phyloP scores from a whole-genome alignment of 371 early-diverging fungal species.

The Gilbertella persicaria region DNA sequence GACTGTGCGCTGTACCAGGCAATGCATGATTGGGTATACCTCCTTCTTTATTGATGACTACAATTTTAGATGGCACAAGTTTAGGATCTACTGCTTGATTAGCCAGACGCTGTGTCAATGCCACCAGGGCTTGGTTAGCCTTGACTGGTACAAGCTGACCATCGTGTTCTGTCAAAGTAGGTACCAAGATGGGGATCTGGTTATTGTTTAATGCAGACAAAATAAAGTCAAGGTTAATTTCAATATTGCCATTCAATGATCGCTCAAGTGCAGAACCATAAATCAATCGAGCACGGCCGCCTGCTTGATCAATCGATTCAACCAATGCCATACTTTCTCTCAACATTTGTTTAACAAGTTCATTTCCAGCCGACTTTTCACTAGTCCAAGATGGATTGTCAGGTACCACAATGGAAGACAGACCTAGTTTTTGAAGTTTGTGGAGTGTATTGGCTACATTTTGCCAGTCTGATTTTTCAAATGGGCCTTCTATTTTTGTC shows the following conservation, averaged over 20 bases:
- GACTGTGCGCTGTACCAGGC: conserved; percentile 50
- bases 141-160: conserved; percentile 31
- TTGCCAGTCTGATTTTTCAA: conserved; percentile 52
- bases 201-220: conserved; percentile 39
- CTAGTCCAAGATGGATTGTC: conserved; percentile 55
- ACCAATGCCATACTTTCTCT: conserved; percentile 63
- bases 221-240: conserved; percentile 41
- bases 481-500: conserved; percentile 62
- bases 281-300: conserved; percentile 73
- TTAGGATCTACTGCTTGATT: conserved; percentile 22
- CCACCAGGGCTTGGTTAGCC: conserved; percentile 34
- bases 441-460: conserved; percentile 63
- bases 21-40: conserved; percentile 51
- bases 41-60: conserved; percentile 52
- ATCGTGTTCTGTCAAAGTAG: conserved; percentile 28
- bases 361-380: conserved; percentile 30
- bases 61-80: conserved; percentile 35
- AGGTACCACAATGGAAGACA: conserved; percentile 71
- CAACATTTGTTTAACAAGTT: conserved; percentile 49
- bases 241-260: conserved; percentile 10
- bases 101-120: conserved; percentile 23
- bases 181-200: conserved; percentile 49
- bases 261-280: conserved; percentile 35
- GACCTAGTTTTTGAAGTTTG: conserved; percentile 68
- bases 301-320: conserved; percentile 76